phyloP scores from a whole-genome alignment of 805 yeast genomes.

The Candida endomychidarum region DNA sequence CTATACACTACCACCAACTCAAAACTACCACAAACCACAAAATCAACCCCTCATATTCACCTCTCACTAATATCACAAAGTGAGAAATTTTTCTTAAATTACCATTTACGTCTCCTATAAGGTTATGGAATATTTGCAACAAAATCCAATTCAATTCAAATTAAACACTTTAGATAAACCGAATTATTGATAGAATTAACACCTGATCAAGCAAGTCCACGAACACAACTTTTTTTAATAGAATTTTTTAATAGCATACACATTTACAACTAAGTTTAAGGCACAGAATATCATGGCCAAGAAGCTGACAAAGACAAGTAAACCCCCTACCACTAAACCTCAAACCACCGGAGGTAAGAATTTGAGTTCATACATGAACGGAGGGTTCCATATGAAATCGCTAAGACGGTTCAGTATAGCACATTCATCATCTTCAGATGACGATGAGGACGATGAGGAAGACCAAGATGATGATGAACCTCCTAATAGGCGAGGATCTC shows the following conservation, averaged over 20 bases:
- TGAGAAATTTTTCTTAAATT: slow-evolving; percentile 6
- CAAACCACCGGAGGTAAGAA: slow-evolving; percentile 33
- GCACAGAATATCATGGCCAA: not conserved
- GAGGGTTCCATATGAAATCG: slow-evolving; percentile 12
- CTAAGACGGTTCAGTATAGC: slow-evolving; percentile 34
- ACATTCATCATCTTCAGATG: slow-evolving; percentile 28
- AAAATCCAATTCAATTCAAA: not conserved
- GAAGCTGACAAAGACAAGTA: slow-evolving; percentile 4
- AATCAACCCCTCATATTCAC: not conserved
- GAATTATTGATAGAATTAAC: not conserved
- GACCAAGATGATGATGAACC: slow-evolving; percentile 1
- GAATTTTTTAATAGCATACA: not conserved
- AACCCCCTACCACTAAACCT: not conserved
- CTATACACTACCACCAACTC: not conserved
- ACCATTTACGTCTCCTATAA: slow-evolving; percentile 3
- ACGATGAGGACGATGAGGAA: slow-evolving; percentile 9
- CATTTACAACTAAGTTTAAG: slow-evolving; percentile 1
- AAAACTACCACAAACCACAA: not conserved
- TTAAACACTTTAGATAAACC: not conserved
- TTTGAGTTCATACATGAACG: slow-evolving; percentile 24
- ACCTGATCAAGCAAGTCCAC: not conserved
- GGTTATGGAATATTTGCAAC: not conserved
- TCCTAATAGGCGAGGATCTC: not conserved
- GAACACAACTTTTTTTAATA: not conserved
- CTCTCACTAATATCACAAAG: not conserved